These are phyloP conservation scores for Zygosaccharomyces lentus DNA, from an alignment of 805 yeast genomes.

Conservation along the genomic window DNA sequence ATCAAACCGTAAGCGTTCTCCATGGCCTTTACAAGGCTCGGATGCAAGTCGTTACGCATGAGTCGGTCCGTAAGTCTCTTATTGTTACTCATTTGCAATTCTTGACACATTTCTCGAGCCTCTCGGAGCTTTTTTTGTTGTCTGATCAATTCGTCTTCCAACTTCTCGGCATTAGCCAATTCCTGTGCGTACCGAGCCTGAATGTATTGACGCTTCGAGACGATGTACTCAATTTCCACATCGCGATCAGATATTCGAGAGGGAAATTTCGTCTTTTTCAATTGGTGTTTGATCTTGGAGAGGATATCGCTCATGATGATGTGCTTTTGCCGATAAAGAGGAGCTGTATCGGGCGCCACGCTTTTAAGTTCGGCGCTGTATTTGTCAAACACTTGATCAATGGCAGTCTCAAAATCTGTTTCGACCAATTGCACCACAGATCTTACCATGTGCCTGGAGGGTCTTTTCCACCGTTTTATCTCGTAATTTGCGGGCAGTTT, in stretches of 20 bases:
- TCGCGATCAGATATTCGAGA: constrained; percentile 24
- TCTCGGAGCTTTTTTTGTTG: constrained; percentile 22
- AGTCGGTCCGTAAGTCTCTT: constrained; percentile 20
- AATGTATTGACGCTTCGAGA: constrained; percentile 29
- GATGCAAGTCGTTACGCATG: constrained; percentile 24
- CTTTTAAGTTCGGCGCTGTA: constrained; percentile 21
- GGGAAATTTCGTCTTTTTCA: constrained; percentile 27
- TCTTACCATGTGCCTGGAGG: constrained; percentile 17
- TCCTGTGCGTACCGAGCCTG: constrained; percentile 26
- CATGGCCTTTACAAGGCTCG: constrained; percentile 28
- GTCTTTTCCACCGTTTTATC: constrained; percentile 25
- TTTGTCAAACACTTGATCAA: constrained; percentile 24
- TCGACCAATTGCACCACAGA: constrained; percentile 25
- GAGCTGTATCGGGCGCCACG: constrained; percentile 13
- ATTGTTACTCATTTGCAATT: constrained; percentile 13
- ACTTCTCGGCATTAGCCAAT: constrained; percentile 20
- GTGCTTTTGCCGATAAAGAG: constrained; percentile 19
- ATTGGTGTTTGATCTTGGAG: constrained; percentile 21
- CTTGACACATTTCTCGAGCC: constrained; percentile 10
- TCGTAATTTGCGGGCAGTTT: constrained; percentile 20
- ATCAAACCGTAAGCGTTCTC: constrained; percentile 28
- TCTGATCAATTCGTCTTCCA: constrained; percentile 23
- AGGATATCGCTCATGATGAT: constrained; percentile 25
- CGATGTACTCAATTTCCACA: constrained; percentile 31
- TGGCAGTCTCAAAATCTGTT: constrained; percentile 22